phyloP scores from a whole-genome alignment of 164 flowering plant genomes.

The Sedum album region DNA sequence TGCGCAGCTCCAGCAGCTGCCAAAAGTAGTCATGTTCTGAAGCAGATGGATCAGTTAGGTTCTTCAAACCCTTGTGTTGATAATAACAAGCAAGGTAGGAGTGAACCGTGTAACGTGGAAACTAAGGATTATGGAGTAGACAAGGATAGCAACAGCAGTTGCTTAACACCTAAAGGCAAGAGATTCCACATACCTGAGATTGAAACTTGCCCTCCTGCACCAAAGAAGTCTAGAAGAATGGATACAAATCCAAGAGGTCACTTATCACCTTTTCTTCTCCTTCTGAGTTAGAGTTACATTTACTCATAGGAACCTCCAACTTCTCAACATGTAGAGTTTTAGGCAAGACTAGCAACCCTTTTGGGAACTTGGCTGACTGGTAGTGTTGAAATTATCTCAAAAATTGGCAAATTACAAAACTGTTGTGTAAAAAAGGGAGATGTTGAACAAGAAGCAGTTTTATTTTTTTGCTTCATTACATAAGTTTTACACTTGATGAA shows the following conservation, averaged over 20 bases:
- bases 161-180: conserved; percentile 46
- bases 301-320: conserved; percentile 19
- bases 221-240: conserved; percentile 36
- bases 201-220: conserved; percentile 51
- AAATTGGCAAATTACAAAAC: neutral
- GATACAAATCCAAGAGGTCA: conserved; percentile 14
- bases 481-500: neutral
- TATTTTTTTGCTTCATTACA: neutral
- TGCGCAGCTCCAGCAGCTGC: neutral
- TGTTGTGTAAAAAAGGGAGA: neutral
- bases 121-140: neutral
- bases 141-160: conserved; percentile 3
- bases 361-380: neutral
- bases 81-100: neutral
- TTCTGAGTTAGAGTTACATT: conserved; percentile 53
- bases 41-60: neutral
- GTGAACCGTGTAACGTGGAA: neutral
- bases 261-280: conserved; percentile 42
- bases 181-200: conserved; percentile 44
- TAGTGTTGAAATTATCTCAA: no score
- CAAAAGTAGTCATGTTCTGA: neutral
- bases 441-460: neutral
- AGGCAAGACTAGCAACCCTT: neutral
- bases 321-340: conserved; percentile 1
- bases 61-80: neutral